Evolutionary conservation across 768 basidiomycete genomes (phyloP).

Genomic region (Auricularia sp.): DNA sequence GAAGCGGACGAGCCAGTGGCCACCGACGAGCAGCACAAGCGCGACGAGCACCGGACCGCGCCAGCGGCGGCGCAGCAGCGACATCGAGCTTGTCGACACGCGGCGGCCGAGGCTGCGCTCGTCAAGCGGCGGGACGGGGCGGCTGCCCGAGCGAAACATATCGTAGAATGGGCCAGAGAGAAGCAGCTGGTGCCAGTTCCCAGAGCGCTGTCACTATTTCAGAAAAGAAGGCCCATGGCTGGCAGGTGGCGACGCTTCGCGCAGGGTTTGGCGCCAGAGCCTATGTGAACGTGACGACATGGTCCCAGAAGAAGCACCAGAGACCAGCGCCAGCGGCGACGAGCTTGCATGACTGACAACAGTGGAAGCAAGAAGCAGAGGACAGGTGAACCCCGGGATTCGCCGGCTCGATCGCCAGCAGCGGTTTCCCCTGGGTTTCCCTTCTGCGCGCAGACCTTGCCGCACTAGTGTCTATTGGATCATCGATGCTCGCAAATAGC

Average conservation of each 20-base stretch:
- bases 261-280: not conserved
- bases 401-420: too few species aligned
- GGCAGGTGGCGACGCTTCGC: not conserved
- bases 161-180: not conserved
- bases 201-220: not conserved
- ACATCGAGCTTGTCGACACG: not conserved
- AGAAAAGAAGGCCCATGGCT: not conserved
- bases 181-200: not conserved
- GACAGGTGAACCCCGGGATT: too few species aligned
- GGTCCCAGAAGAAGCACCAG: too few species aligned
- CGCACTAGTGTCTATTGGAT: too few species aligned
- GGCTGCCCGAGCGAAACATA: too few species aligned
- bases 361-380: not conserved
- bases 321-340: not conserved
- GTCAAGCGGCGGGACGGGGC: not conserved
- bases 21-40: not conserved
- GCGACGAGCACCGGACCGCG: not conserved
- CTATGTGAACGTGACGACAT: not conserved
- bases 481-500: too few species aligned
- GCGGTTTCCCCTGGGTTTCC: too few species aligned
- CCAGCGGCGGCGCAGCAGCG: not conserved
- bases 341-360: not conserved
- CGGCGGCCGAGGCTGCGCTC: not conserved
- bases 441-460: too few species aligned
- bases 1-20: not conserved